A percentile compares a stretch with the other conserved stretches of the same genome.
Conservation (phyloP, 208 protist species). For the Herpetomonas muscarum region DNA sequence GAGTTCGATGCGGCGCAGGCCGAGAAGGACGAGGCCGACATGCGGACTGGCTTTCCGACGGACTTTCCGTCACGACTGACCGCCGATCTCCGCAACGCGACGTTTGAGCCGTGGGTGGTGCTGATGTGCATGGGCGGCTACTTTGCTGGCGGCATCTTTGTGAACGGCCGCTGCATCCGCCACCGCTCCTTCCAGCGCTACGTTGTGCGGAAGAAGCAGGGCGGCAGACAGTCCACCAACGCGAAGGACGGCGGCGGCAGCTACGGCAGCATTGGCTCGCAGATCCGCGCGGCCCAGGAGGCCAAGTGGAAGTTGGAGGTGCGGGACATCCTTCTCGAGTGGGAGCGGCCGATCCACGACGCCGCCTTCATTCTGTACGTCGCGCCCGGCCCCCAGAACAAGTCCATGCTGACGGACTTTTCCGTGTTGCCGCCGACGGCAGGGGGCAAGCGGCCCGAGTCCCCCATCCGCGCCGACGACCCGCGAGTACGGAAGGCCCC, state of each 20-base stretch:
- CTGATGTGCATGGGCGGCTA: constrained; percentile 88
- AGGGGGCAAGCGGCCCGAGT: constrained; percentile 19
- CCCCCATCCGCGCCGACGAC: constrained; percentile 66
- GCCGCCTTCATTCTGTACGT: constrained; percentile 78
- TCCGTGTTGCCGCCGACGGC: constrained; percentile 19
- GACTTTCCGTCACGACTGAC: constrained; percentile 22
- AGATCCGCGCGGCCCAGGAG: constrained; percentile 86
- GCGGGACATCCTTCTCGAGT: constrained; percentile 63
- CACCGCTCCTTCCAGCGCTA: constrained; percentile 91
- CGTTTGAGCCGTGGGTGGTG: constrained; percentile 53
- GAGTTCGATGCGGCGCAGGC: constrained; percentile 54
- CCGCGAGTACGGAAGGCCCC: constrained; percentile 71
- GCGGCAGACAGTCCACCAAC: constrained; percentile 82
- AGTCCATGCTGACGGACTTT: constrained; percentile 71
- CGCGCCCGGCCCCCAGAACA: constrained; percentile 82
- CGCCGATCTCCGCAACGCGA: constrained; percentile 31
- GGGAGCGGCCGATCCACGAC: constrained; percentile 64
- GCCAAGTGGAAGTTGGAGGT: constrained; percentile 82
- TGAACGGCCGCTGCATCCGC: constrained; percentile 37
- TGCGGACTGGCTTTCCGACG: constrained; percentile 21
- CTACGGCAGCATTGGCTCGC: constrained; percentile 77
- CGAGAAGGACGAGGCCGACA: constrained; percentile 47
- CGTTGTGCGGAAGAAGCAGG: constrained; percentile 91
- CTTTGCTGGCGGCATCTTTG: constrained; percentile 84
- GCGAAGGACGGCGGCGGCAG: constrained; percentile 69